Percentiles rank a stretch among this genome's conserved stretches.
Evolutionary conservation across 1,284 basidiomycete species (phyloP).

Genomic region (Phlebopus sp.): DNA sequence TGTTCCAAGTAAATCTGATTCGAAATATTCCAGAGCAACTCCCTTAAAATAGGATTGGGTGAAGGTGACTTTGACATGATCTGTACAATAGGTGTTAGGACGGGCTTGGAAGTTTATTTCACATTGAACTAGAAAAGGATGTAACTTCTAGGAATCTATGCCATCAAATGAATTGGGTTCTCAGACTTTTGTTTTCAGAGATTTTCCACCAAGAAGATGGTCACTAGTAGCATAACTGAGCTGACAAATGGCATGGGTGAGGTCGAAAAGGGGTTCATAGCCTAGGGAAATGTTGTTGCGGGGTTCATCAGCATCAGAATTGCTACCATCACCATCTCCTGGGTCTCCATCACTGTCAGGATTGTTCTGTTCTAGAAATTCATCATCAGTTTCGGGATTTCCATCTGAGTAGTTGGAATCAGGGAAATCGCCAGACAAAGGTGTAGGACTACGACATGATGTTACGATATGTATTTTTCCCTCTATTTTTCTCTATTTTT

Average conservation of each 20-base stretch:
- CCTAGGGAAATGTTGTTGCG: too few species aligned
- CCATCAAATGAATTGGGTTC: background rate
- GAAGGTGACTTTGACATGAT: conserved; percentile 1
- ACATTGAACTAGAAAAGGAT: background rate
- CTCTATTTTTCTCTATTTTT: too few species aligned
- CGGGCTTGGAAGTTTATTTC: background rate
- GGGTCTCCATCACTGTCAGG: too few species aligned
- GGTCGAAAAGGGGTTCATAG: background rate
- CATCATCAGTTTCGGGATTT: too few species aligned
- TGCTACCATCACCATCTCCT: too few species aligned
- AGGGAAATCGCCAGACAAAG: too few species aligned
- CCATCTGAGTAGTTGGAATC: too few species aligned
- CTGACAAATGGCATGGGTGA: background rate
- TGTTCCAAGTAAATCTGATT: background rate
- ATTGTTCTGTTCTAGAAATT: too few species aligned
- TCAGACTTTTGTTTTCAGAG: background rate
- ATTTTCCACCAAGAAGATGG: background rate
- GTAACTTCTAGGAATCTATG: background rate
- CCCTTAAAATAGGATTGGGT: background rate
- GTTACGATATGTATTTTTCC: too few species aligned
- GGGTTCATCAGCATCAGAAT: too few species aligned
- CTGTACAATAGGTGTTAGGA: background rate
- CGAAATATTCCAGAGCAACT: background rate
- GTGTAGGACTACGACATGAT: too few species aligned
- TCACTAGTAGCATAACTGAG: background rate